phyloP scores from a whole-genome alignment of 495 filamentous ascomycete species.

The Margaritispora aquatica region DNA sequence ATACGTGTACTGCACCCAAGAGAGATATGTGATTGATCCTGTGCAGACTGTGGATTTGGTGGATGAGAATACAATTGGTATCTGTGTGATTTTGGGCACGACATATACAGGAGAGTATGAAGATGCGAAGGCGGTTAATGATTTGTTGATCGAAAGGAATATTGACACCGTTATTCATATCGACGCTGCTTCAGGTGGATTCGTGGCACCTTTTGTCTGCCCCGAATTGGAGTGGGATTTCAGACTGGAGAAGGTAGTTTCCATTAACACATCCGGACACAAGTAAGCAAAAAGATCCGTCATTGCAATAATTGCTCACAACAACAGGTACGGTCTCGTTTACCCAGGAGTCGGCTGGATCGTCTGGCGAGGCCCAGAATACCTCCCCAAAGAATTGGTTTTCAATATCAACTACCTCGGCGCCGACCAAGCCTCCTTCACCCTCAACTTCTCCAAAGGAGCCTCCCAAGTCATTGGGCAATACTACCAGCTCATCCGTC shows the following conservation, averaged over 20 bases:
- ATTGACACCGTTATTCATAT: slow-evolving; percentile 85
- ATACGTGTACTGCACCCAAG: slow-evolving; percentile 75
- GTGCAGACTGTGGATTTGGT: slow-evolving; percentile 73
- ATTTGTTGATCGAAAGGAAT: slow-evolving; percentile 61
- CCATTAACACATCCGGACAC: slow-evolving; percentile 89
- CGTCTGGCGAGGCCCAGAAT: slow-evolving; percentile 79
- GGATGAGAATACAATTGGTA: slow-evolving; percentile 94
- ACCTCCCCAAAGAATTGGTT: slow-evolving; percentile 80
- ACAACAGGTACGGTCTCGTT: slow-evolving; percentile 44
- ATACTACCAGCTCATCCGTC: slow-evolving; percentile 90
- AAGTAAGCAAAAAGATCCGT: slow-evolving; percentile 51
- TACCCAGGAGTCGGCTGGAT: slow-evolving; percentile 94
- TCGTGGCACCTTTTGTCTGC: slow-evolving; percentile 82
- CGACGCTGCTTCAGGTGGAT: slow-evolving; percentile 84
- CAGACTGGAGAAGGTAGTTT: slow-evolving; percentile 74
- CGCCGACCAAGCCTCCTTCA: slow-evolving; percentile 92
- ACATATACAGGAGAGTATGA: slow-evolving; percentile 97
- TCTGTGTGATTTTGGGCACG: slow-evolving; percentile 81
- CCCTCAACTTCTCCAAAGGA: slow-evolving; percentile 94
- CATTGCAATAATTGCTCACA: background rate
- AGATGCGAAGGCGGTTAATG: slow-evolving; percentile 84
- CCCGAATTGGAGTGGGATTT: slow-evolving; percentile 85
- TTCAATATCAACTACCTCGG: slow-evolving; percentile 98
- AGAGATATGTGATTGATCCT: slow-evolving; percentile 84
- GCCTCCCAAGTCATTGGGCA: slow-evolving; percentile 90